A percentile compares a stretch with the other conserved stretches of the same genome.
phyloP scores from a whole-genome alignment of 1,284 basidiomycete genomes.

The Fomitopsis schrenkii region DNA sequence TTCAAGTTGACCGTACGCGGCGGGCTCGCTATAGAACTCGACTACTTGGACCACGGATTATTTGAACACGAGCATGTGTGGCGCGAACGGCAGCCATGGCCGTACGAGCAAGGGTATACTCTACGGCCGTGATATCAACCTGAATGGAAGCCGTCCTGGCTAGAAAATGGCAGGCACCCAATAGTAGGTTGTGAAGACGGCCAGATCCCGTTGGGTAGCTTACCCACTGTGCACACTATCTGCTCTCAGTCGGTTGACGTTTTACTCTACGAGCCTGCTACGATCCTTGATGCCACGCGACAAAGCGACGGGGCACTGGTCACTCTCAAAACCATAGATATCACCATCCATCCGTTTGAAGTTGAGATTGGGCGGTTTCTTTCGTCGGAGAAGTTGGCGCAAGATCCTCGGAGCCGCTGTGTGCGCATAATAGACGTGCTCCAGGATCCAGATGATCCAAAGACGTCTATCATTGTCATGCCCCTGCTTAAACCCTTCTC shows the following conservation, averaged over 20 bases:
- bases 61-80: constrained; percentile 1
- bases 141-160: no score
- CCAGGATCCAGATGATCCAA: background rate
- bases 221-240: background rate
- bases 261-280: background rate
- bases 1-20: no score
- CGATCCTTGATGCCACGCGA: constrained; percentile 11
- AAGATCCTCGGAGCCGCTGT: constrained; percentile 17
- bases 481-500: constrained; percentile 15
- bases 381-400: constrained; percentile 1
- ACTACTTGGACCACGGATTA: background rate
- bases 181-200: constrained; percentile 9
- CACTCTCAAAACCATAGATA: constrained; percentile 4
- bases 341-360: constrained; percentile 11
- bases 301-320: constrained; percentile 9
- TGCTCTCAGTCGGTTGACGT: no score
- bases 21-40: background rate
- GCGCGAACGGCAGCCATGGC: constrained; percentile 13
- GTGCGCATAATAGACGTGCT: constrained; percentile 12
- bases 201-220: no score
- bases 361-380: constrained; percentile 11
- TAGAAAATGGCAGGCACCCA: background rate
- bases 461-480: constrained; percentile 19
- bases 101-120: constrained; percentile 1
- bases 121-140: no score